Conservation (phyloP, 2,329 filamentous ascomycete species). For the Didymella lethalis region DNA sequence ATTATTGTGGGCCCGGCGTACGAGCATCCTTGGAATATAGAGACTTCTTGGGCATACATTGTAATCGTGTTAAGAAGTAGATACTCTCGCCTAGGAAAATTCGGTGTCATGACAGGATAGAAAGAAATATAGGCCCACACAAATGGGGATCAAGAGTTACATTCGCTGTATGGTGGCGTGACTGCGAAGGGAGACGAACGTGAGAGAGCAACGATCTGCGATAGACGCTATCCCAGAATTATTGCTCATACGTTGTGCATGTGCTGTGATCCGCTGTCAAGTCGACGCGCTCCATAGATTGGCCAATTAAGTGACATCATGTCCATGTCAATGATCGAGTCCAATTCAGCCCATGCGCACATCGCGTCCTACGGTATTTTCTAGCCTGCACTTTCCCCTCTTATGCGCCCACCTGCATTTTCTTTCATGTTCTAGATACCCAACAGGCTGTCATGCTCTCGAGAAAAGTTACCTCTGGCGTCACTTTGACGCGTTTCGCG, state of each 20-base stretch:
- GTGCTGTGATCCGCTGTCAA: not conserved
- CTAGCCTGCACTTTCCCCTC: slow-evolving; percentile 7
- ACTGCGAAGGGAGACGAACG: not conserved
- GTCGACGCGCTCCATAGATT: not conserved
- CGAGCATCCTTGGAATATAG: not conserved
- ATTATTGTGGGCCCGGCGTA: not conserved
- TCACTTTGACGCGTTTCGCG: slow-evolving; percentile 34
- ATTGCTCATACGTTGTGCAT: not conserved
- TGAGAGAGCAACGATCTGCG: not conserved
- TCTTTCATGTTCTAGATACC: slow-evolving; percentile 3
- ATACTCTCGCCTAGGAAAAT: not conserved
- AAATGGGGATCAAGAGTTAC: not conserved
- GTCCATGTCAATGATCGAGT: slow-evolving; percentile 2
- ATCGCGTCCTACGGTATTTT: not conserved
- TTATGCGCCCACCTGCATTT: slow-evolving; percentile 12
- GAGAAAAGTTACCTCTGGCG: slow-evolving; percentile 11
- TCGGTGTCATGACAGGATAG: not conserved
- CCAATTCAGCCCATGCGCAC: not conserved
- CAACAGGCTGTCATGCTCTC: slow-evolving; percentile 11
- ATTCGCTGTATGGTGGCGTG: not conserved
- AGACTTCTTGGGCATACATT: slow-evolving; percentile 1
- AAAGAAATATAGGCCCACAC: too few relatives aligned
- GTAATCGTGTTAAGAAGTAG: not conserved
- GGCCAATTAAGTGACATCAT: slow-evolving; percentile 17
- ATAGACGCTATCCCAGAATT: not conserved